Percentiles rank a stretch among this genome's conserved stretches.
These are phyloP conservation scores for Solanum aculeatissimum DNA, from an alignment of 305 asterid genomes.

Conservation along the genomic window DNA sequence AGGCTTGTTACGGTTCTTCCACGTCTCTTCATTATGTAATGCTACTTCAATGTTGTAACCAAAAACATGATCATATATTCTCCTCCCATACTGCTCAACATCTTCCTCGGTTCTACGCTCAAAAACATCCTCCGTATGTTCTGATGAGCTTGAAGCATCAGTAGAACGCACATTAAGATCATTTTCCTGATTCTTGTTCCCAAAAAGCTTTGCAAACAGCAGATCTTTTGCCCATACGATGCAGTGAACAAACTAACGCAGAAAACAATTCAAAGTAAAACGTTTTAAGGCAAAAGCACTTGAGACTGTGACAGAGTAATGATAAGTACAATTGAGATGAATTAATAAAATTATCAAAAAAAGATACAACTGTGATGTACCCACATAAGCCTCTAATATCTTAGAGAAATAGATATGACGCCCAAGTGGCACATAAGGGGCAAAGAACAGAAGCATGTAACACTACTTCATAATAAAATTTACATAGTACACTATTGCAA, in stretches of 20 bases:
- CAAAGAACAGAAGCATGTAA: not conserved
- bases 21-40: slow-evolving; percentile 80
- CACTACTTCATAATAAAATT: not conserved
- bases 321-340: not conserved
- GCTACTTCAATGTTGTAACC: slow-evolving; percentile 91
- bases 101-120: slow-evolving; percentile 56
- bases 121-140: slow-evolving; percentile 62
- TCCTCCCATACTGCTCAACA: slow-evolving; percentile 68
- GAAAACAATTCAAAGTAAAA: slow-evolving; percentile 3
- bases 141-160: slow-evolving; percentile 70
- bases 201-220: slow-evolving; percentile 90
- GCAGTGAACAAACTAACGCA: slow-evolving; percentile 90
- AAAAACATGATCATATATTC: slow-evolving; percentile 91
- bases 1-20: slow-evolving; percentile 85
- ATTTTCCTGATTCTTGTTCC: slow-evolving; percentile 85
- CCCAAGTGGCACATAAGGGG: not conserved
- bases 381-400: not conserved
- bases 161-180: slow-evolving; percentile 80
- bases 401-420: not conserved
- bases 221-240: slow-evolving; percentile 99
- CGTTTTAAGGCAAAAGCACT: not conserved
- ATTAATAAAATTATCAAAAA: not conserved
- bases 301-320: not conserved
- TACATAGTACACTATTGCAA: not conserved
- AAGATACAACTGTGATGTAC: not conserved